Base-by-base conservation (phyloP, 805 yeast species). In the Komagataella mondaviorum region DNA sequence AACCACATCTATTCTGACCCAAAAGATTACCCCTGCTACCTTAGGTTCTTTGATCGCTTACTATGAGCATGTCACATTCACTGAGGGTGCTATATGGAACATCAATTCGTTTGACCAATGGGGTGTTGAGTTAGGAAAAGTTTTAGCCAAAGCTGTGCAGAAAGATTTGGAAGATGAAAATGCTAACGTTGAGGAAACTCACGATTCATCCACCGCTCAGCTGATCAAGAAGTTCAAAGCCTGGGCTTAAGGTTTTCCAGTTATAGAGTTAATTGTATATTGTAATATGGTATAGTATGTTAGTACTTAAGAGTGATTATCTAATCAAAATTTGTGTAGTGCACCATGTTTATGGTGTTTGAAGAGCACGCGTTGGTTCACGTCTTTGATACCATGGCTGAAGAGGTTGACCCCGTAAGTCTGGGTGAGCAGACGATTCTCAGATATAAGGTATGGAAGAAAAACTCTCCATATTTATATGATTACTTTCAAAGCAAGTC, bases 101-200 rank as follows among this genome's bases (percentile, higher is more conserved):
- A 90, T 93, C 76, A 93, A 93, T 83, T 91, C 98, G 17, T 93
- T 88, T 67, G 99, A 93, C 76, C 99, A 93, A 77, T 93, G 98
- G 96, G 99, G 99, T 72, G 99, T 93, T 63, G 99, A 93, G 76
- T 85, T 93, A 62, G 99, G 99, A 69, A 93, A 93, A 76, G 95
- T 85, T 51, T 81, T 93, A 66, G 99, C 99, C 66, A 93, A 93
- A 83, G 93, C 78, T 54, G 91, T 93, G 64, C 91, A 95, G 62
- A 78, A 78, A 62, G 97, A 93, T 73, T 81, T 93, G 65, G 86
- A 85, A 60, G 79, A 76, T 64, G 62, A 71, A 30, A 64, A 68
- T 48, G 69, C 72, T 51, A 45, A 45, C 24, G 24, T 20, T 22
- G 81, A 85, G 52, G 66, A 72, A 43, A 65, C 80, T 54, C 99